These are phyloP conservation scores for Kodamaea ohmeri DNA, from an alignment of 1,139 yeast genomes.

Conservation along the genomic window DNA sequence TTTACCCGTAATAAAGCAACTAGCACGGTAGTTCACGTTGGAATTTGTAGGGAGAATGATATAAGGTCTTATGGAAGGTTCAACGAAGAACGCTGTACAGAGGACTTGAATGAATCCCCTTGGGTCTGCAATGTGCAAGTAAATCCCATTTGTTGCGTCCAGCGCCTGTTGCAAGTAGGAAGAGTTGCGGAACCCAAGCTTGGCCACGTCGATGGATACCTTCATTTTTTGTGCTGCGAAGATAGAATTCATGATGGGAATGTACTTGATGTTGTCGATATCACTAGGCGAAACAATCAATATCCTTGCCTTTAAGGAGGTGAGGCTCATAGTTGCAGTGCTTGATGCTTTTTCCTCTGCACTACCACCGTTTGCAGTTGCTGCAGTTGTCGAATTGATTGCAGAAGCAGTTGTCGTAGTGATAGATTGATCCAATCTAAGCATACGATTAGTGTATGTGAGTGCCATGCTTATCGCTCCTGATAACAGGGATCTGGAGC, in stretches of 20 bases:
- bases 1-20: constrained; percentile 85
- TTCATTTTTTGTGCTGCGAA: constrained; percentile 94
- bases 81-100: constrained; percentile 70
- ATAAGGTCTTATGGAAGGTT: constrained; percentile 73
- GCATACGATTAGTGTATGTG: constrained; percentile 72
- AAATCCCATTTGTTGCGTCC: constrained; percentile 92
- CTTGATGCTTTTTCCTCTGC: constrained; percentile 12
- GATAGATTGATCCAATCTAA: constrained; percentile 49
- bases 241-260: constrained; percentile 92
- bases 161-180: constrained; percentile 93
- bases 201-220: constrained; percentile 87
- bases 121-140: constrained; percentile 71
- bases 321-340: constrained; percentile 21
- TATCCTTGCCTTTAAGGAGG: constrained; percentile 64
- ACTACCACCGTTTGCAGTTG: constrained; percentile 16
- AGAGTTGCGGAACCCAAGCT: constrained; percentile 65
- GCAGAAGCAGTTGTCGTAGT: constrained; percentile 49
- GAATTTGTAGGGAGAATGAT: constrained; percentile 81
- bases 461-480: constrained; percentile 81
- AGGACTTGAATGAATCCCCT: constrained; percentile 70
- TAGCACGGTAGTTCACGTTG: constrained; percentile 89
- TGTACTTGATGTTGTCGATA: constrained; percentile 77
- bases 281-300: constrained; percentile 74
- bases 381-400: constrained; percentile 39
- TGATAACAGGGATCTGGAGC: constrained; percentile 48